Percentiles rank a stretch among this genome's conserved stretches.
phyloP scores from a whole-genome alignment of 75 land plant genomes.

The Cupressus sempervirens region DNA sequence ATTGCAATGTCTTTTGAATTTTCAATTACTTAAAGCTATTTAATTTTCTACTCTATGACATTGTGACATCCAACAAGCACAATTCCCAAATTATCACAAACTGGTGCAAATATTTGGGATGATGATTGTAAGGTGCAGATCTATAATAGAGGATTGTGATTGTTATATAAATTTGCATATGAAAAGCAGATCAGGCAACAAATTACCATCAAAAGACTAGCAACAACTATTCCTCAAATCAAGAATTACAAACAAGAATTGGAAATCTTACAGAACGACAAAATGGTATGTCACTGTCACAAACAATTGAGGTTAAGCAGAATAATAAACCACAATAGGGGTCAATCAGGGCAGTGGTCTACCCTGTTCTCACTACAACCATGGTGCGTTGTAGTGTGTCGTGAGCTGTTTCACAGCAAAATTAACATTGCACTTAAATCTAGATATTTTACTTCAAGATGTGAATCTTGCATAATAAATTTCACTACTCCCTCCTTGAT shows the following conservation, averaged over 20 bases:
- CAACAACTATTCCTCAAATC: too few species aligned
- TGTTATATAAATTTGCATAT: too few species aligned
- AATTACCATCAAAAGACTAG: too few species aligned
- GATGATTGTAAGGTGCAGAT: not conserved
- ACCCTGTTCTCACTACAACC: not conserved
- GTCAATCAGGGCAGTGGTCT: not conserved
- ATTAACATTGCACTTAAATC: not conserved
- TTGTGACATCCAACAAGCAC: not conserved
- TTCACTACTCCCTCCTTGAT: not conserved
- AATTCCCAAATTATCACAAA: not conserved
- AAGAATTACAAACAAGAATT: too few species aligned
- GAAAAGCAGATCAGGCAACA: not conserved
- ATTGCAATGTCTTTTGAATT: too few species aligned
- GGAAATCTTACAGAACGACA: too few species aligned
- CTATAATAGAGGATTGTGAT: not conserved
- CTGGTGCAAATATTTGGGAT: not conserved
- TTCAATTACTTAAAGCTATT: too few species aligned
- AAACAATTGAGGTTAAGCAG: not conserved
- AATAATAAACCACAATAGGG: not conserved
- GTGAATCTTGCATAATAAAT: not conserved
- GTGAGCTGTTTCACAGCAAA: not conserved
- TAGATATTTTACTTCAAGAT: not conserved
- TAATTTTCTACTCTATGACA: not conserved
- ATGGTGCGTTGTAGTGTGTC: not conserved
- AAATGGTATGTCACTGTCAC: too few species aligned